Conservation (phyloP, 768 basidiomycete genomes). For the Cyathus striatus region DNA sequence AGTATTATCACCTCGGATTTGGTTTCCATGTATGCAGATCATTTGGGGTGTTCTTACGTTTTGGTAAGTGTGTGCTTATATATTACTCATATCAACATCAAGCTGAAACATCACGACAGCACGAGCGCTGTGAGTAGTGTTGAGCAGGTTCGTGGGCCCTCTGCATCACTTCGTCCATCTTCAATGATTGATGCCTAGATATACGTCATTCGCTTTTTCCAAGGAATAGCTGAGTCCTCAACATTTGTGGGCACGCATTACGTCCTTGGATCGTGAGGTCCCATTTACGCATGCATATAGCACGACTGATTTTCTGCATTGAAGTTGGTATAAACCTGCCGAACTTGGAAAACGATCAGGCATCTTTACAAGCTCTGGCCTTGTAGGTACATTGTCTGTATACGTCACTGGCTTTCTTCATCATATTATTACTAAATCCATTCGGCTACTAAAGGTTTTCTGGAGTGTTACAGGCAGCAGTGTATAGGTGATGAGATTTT, state of each 20-base stretch:
- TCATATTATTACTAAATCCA: neutral
- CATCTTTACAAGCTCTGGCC: constrained; percentile 63
- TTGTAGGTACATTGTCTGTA: constrained; percentile 55
- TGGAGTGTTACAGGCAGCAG: constrained; percentile 57
- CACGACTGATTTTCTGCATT: neutral
- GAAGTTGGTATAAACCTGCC: constrained; percentile 64
- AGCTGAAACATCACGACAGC: too few relatives aligned
- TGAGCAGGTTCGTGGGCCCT: constrained; percentile 51
- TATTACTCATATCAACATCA: too few relatives aligned
- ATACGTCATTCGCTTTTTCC: constrained; percentile 68
- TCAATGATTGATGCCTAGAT: too few relatives aligned
- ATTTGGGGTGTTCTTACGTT: constrained; percentile 65
- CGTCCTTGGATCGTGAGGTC: constrained; percentile 61
- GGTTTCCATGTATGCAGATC: constrained; percentile 63
- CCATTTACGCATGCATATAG: neutral
- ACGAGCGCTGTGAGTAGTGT: constrained; percentile 52
- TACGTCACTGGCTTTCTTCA: neutral
- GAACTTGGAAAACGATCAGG: constrained; percentile 71
- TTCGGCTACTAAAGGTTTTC: constrained; percentile 50
- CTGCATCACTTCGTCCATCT: neutral
- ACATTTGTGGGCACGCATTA: constrained; percentile 77
- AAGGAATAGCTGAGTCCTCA: constrained; percentile 68
- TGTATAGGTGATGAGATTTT: constrained; percentile 41
- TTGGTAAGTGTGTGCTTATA: constrained; percentile 31
- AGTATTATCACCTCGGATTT: constrained; percentile 55